phyloP scores from a whole-genome alignment of 257 asterid genomes.

The Jasminum sambac region DNA sequence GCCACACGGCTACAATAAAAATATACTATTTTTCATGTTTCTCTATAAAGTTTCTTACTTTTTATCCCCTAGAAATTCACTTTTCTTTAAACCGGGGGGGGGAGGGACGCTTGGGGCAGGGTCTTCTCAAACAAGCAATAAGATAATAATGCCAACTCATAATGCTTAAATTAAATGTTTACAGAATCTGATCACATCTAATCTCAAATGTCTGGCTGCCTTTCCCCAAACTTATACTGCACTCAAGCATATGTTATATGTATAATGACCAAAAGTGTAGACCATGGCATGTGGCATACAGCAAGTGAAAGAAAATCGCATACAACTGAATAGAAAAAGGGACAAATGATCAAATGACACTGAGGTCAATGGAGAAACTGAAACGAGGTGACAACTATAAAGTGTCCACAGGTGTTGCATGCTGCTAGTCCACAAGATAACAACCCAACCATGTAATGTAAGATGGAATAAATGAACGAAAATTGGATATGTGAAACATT shows the following conservation, averaged over 20 bases:
- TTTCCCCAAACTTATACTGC: neutral
- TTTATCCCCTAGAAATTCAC: too few relatives aligned
- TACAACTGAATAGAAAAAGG: slow-evolving; percentile 18
- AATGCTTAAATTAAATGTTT: slow-evolving; percentile 6
- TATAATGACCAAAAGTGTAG: slow-evolving; percentile 4
- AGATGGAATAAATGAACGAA: slow-evolving; percentile 17
- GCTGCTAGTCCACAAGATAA: slow-evolving; percentile 10
- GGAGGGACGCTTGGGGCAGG: too few relatives aligned
- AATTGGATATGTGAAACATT: slow-evolving; percentile 16
- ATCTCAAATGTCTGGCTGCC: slow-evolving; percentile 11
- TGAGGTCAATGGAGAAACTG: slow-evolving; percentile 2
- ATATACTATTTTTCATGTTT: too few relatives aligned
- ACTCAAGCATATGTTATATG: slow-evolving; percentile 10
- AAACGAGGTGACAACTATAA: neutral
- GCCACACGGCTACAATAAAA: too few relatives aligned
- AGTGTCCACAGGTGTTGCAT: slow-evolving; percentile 15
- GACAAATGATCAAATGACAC: slow-evolving; percentile 11
- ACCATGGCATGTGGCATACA: neutral
- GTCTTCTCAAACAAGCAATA: slow-evolving; percentile 5
- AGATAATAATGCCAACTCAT: slow-evolving; percentile 13
- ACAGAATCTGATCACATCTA: slow-evolving; percentile 15
- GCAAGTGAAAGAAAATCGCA: neutral
- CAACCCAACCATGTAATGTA: slow-evolving; percentile 23
- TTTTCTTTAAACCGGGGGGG: too few relatives aligned
- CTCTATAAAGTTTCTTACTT: too few relatives aligned